Evolutionary conservation across 2,329 filamentous ascomycete genomes (phyloP).

Genomic region (Penicillium sp.): DNA sequence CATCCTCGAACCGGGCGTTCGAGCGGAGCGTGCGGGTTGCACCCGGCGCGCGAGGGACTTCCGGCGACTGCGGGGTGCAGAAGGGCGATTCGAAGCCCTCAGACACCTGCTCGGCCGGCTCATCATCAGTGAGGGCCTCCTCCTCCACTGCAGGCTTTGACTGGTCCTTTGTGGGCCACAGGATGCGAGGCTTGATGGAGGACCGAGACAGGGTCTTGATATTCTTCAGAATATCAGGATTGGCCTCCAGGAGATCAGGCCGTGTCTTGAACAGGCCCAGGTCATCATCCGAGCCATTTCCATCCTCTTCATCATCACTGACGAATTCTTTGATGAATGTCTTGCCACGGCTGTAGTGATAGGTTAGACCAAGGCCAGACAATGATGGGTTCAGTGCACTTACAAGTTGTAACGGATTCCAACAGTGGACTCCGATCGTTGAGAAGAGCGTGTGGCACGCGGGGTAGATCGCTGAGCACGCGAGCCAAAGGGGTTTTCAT

Average conservation of each 20-base stretch:
- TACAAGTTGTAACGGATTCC: conserved; percentile 59
- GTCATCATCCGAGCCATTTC: conserved; percentile 39
- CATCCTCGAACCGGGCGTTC: conserved; percentile 21
- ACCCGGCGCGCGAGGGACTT: conserved; percentile 24
- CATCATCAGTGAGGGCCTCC: conserved; percentile 52
- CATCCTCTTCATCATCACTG: conserved; percentile 38
- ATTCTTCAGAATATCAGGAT: conserved; percentile 25
- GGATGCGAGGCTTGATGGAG: conserved; percentile 54
- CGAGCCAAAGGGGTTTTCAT: conserved; percentile 51
- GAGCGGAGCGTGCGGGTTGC: conserved; percentile 34
- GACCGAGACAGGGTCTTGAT: conserved; percentile 52
- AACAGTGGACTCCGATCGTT: conserved; percentile 42
- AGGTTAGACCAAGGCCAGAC: conserved; percentile 23
- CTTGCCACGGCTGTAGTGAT: conserved; percentile 51
- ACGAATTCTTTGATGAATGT: conserved; percentile 55
- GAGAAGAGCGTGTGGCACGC: conserved; percentile 7
- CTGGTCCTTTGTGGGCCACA: conserved; percentile 50
- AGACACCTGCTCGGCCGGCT: conserved; percentile 9
- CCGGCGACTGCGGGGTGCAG: conserved; percentile 19
- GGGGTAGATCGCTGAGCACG: neutral
- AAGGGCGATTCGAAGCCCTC: conserved; percentile 16
- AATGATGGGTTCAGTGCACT: conserved; percentile 31
- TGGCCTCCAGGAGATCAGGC: conserved; percentile 35
- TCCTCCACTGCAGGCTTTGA: conserved; percentile 37
- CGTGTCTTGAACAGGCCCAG: conserved; percentile 39